Evolutionary conservation across 2,329 filamentous ascomycete genomes (phyloP).

Genomic region (Claviceps fusiformis): DNA sequence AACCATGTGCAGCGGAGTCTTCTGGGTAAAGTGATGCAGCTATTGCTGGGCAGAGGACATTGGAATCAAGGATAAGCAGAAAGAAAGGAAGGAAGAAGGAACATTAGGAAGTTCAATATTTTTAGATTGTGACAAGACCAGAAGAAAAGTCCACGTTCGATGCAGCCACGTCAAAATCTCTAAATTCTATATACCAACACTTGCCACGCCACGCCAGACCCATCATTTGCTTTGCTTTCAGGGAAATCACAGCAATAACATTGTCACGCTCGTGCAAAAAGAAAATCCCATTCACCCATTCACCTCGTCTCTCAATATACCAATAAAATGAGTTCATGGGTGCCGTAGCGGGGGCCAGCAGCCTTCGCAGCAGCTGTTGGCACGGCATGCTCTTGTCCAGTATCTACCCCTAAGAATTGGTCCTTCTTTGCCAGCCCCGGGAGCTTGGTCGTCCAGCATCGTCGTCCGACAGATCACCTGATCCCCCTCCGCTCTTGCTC

Average conservation of each 20-base stretch:
- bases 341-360: background rate
- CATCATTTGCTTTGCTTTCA: background rate
- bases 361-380: background rate
- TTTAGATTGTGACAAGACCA: too few species aligned
- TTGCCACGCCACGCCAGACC: background rate
- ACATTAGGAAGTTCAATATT: background rate
- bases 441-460: constrained; percentile 7
- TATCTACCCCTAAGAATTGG: background rate
- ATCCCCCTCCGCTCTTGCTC: constrained; percentile 14
- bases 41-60: background rate
- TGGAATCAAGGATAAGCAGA: background rate
- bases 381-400: background rate
- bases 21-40: background rate
- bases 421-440: background rate
- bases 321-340: background rate
- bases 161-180: background rate
- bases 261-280: background rate
- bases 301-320: background rate
- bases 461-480: constrained; percentile 10
- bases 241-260: background rate
- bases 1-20: background rate
- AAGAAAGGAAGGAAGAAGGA: too few species aligned
- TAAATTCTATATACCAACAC: background rate
- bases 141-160: background rate
- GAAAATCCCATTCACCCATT: background rate